Conservation (phyloP, 352 stramenopile genomes). For the Globisporangium takayamanum region DNA sequence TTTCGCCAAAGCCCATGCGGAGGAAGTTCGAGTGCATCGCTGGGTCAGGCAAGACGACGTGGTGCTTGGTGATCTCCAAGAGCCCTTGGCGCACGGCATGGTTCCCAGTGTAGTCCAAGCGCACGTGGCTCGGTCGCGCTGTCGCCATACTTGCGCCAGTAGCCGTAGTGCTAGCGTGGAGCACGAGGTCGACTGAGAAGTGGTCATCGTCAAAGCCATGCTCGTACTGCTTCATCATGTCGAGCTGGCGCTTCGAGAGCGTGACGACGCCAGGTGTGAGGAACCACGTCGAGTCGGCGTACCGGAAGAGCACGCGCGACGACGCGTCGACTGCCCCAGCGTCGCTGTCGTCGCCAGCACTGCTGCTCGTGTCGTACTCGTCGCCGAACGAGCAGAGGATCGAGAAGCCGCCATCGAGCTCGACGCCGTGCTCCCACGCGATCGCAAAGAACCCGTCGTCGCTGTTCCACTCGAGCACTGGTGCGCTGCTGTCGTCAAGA, state of each 20-base stretch:
- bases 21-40: constrained; percentile 80
- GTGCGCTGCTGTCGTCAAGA: constrained; percentile 16
- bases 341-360: constrained; percentile 33
- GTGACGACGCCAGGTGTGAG: constrained; percentile 57
- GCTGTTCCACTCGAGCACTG: constrained; percentile 72
- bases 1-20: constrained; percentile 71
- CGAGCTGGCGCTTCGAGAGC: constrained; percentile 62
- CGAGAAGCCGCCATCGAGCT: constrained; percentile 75
- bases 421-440: constrained; percentile 69
- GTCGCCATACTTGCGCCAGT: constrained; percentile 4
- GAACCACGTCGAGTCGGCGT: constrained; percentile 80
- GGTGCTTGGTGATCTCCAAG: constrained; percentile 77
- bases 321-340: constrained; percentile 36
- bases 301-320: constrained; percentile 68
- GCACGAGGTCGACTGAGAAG: constrained; percentile 74
- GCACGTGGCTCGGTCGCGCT: constrained; percentile 27
- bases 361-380: constrained; percentile 45
- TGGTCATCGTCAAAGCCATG: constrained; percentile 75
- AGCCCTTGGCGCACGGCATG: constrained; percentile 61
- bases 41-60: constrained; percentile 66
- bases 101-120: constrained; percentile 63
- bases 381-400: constrained; percentile 82
- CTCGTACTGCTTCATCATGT: constrained; percentile 85
- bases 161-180: constrained; percentile 32
- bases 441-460: constrained; percentile 78